Percentiles rank a stretch among this genome's conserved stretches.
phyloP scores from a whole-genome alignment of 495 filamentous ascomycete genomes.

The Aspergillus olivimuriae region DNA sequence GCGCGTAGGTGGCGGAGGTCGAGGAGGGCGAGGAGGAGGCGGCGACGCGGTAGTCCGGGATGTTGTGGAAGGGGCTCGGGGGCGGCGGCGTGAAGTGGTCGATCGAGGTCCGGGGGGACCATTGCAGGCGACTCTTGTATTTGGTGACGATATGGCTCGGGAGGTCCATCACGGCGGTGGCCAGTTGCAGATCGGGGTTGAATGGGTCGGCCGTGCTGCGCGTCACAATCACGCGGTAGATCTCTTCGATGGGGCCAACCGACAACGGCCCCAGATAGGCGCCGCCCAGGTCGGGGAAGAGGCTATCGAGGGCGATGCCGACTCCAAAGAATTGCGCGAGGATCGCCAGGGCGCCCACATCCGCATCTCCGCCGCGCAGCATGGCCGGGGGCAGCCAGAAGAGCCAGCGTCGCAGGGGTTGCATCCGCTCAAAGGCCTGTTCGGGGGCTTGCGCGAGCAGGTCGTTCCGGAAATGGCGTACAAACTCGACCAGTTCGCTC shows the following conservation, averaged over 20 bases:
- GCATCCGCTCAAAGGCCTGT: constrained; percentile 82
- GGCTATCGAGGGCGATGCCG: constrained; percentile 77
- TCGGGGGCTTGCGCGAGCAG: constrained; percentile 66
- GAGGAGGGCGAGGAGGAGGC: constrained; percentile 35
- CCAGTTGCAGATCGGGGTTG: constrained; percentile 29
- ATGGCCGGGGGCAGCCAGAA: constrained; percentile 88
- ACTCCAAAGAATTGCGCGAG: constrained; percentile 89
- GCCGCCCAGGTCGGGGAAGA: constrained; percentile 85
- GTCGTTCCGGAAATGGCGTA: constrained; percentile 69
- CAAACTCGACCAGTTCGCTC: constrained; percentile 72
- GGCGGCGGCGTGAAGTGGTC: constrained; percentile 34
- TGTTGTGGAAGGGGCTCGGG: constrained; percentile 31
- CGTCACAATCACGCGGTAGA: constrained; percentile 48
- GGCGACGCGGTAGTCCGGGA: constrained; percentile 30
- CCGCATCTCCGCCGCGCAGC: constrained; percentile 45
- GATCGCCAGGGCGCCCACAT: constrained; percentile 43
- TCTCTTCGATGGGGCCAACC: constrained; percentile 70
- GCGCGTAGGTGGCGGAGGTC: constrained; percentile 31
- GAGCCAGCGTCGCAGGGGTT: constrained; percentile 81
- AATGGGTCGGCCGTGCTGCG: constrained; percentile 31
- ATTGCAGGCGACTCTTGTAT: constrained; percentile 31
- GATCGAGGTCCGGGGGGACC: constrained; percentile 34
- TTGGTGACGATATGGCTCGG: constrained; percentile 30
- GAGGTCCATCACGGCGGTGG: constrained; percentile 32
- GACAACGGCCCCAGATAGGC: constrained; percentile 78